Conservation (phyloP, 768 basidiomycete genomes). For the Serendipita sp. region DNA sequence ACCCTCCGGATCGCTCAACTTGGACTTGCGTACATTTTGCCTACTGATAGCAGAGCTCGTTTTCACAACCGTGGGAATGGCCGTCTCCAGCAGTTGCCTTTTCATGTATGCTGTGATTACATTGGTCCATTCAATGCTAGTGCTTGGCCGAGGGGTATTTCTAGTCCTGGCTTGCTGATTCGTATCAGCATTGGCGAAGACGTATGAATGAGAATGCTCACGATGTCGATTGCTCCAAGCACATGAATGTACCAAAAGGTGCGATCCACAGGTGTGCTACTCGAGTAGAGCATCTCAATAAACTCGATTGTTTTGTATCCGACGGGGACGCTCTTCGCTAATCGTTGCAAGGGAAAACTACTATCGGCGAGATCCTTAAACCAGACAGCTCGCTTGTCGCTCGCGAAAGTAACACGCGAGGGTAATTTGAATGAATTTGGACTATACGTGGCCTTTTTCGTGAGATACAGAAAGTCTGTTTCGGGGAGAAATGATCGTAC, state of each 20-base stretch:
- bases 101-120: conserved; percentile 67
- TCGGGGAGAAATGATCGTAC: conserved; percentile 25
- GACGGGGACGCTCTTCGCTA: conserved; percentile 75
- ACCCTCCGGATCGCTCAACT: conserved; percentile 52
- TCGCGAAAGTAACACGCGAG: conserved; percentile 65
- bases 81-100: conserved; percentile 66
- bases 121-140: conserved; percentile 55
- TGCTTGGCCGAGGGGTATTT: not conserved
- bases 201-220: conserved; percentile 18
- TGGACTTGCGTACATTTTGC: conserved; percentile 58
- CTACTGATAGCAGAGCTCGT: conserved; percentile 58
- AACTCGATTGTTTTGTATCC: conserved; percentile 75
- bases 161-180: not conserved
- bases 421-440: conserved; percentile 51
- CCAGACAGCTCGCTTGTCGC: conserved; percentile 66
- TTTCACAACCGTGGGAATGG: conserved; percentile 61
- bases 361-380: conserved; percentile 70
- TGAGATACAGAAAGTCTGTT: not conserved
- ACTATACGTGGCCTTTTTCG: not conserved
- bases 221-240: conserved; percentile 76
- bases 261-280: conserved; percentile 61
- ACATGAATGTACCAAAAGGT: conserved; percentile 82
- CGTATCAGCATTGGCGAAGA: conserved; percentile 1
- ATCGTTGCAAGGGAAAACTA: conserved; percentile 59
- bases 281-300: conserved; percentile 57